Conservation (phyloP, 441 rosid genomes). For the Daphne laureola region DNA sequence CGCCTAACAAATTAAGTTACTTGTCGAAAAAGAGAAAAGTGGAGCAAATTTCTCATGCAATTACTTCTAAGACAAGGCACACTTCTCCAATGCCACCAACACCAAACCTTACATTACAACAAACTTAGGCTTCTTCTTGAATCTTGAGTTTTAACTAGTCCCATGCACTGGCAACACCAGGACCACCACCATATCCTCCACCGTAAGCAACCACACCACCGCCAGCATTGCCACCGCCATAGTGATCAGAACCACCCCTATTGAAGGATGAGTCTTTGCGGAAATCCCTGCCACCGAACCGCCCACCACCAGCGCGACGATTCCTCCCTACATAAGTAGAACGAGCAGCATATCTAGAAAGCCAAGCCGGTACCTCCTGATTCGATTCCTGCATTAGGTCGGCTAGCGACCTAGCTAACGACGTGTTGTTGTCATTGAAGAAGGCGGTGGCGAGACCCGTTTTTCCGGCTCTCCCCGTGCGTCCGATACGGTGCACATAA, state of each 20-base stretch:
- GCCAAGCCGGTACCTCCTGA: constrained; percentile 95
- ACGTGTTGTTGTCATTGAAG: constrained; percentile 71
- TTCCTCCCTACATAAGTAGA: constrained; percentile 50
- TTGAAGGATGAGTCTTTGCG: constrained; percentile 47
- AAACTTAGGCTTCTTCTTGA: constrained; percentile 8
- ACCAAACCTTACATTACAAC: constrained; percentile 18
- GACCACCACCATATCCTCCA: constrained; percentile 28
- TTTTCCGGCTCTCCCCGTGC: constrained; percentile 94
- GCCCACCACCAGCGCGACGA: constrained; percentile 66
- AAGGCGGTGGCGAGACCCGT: constrained; percentile 89
- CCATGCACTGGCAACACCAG: constrained; percentile 68
- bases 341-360: constrained; percentile 60
- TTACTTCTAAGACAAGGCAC: constrained; percentile 25
- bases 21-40: constrained; percentile 10
- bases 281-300: constrained; percentile 63
- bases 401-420: constrained; percentile 60
- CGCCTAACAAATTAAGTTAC: constrained; percentile 14
- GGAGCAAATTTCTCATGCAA: constrained; percentile 17
- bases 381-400: constrained; percentile 92
- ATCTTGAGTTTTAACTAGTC: constrained; percentile 32
- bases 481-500: constrained; percentile 87
- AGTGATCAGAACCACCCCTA: constrained; percentile 36
- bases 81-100: constrained; percentile 22
- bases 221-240: constrained; percentile 39
- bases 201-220: too few species aligned